These are phyloP conservation scores for Boletus patriciae DNA, from an alignment of 768 basidiomycete species.

Conservation along the genomic window DNA sequence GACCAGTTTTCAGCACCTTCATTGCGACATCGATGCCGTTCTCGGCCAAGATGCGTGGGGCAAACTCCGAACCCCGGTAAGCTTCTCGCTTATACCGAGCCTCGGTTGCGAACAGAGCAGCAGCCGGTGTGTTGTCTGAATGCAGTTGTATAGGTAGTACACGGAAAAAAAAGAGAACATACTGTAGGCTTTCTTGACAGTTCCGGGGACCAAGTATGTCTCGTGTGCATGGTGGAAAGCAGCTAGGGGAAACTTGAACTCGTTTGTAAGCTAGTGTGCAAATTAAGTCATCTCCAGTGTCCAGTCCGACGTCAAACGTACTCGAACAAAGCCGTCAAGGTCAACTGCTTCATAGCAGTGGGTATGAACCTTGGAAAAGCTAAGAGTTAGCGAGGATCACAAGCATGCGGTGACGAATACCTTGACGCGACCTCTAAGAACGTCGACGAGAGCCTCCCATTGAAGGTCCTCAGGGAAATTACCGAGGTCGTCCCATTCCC, in stretches of 20 bases:
- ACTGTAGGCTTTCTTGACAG: slow-evolving; percentile 70
- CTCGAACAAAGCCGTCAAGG: slow-evolving; percentile 65
- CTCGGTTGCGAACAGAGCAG: slow-evolving; percentile 81
- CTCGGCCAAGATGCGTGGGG: slow-evolving; percentile 57
- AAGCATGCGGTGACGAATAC: slow-evolving; percentile 8
- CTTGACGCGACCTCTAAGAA: slow-evolving; percentile 85
- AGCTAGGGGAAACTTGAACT: slow-evolving; percentile 82
- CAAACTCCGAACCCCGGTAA: slow-evolving; percentile 65
- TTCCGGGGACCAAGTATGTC: slow-evolving; percentile 82
- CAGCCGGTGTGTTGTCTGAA: slow-evolving; percentile 58
- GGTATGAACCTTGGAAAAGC: slow-evolving; percentile 27
- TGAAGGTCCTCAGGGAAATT: slow-evolving; percentile 70
- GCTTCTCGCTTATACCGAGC: slow-evolving; percentile 65
- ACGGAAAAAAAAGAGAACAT: slow-evolving; percentile 3
- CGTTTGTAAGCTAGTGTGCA: slow-evolving; percentile 69
- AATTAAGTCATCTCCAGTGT: slow-evolving; percentile 4
- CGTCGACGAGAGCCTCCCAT: slow-evolving; percentile 80
- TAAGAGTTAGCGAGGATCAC: neutral
- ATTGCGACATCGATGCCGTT: slow-evolving; percentile 57
- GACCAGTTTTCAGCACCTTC: slow-evolving; percentile 48
- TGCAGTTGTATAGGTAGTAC: neutral
- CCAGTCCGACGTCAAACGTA: slow-evolving; percentile 34
- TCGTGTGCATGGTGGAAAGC: slow-evolving; percentile 90
- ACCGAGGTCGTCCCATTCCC: slow-evolving; percentile 41
- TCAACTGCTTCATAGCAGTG: slow-evolving; percentile 63